Base-by-base conservation (phyloP, 2,329 filamentous ascomycete species). In the Curvularia verruculosa region DNA sequence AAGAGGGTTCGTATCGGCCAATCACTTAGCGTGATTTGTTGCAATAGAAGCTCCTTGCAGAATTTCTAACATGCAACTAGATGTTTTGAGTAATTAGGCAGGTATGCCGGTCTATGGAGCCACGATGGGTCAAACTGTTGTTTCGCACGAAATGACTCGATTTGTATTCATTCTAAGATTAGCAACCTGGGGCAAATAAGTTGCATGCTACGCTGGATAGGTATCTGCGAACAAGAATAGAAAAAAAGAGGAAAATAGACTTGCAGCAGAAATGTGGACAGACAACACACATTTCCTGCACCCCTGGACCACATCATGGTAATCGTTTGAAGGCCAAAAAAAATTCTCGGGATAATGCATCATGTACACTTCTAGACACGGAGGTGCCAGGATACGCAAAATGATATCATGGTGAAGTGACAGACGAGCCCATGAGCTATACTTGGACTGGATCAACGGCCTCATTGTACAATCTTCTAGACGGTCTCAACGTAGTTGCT, bases 401-500 rank as follows among this genome's bases (percentile, higher is more conserved):
- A 34, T n/a, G 6, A 5, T 34, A n/a, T 34, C 31, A 1, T 15
- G 1, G 13, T 34, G 5, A 34, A 3, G 31, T n/a, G 12, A 34
- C 13, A 13, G 31, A 15, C 13, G 31, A 15, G 31, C 12, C 13
- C 31, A 13, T 34, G 5, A 6, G 31, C 31, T 34, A n/a, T 23
- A 23, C 19, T 36, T 10, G 2, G 3, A 31, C 18, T 15, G 24
- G n/a, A 45, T 15, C 3, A 13, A 21, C 7, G 12, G 8, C 3
- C 18, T 2, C 7, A 37, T 7, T 9, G 15, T 18, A 4, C 13
- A 21, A 26, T 10, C 18, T 9, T 37, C 56, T 54, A 68, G 18
- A 77, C 56, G 63, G 73, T 76, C 52, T 78, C 75, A 31, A 78
- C 76, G 56, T 78, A 78, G 65, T 78, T 78, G 64, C 76, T 78